Evolutionary conservation across 1,284 basidiomycete species (phyloP).

Genomic region (Boletus smithii): DNA sequence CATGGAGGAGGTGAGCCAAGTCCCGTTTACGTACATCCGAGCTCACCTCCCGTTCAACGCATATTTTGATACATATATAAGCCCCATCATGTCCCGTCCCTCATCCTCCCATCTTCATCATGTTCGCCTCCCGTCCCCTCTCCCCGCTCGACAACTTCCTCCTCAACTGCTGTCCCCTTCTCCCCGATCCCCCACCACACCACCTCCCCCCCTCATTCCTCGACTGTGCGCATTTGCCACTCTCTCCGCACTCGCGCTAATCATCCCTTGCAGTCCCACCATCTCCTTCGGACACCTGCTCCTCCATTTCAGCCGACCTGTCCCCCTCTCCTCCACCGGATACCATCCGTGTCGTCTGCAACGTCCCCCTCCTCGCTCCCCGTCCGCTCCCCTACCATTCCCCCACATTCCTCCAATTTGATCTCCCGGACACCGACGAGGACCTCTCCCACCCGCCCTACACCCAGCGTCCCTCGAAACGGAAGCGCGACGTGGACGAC

Average conservation of each 20-base stretch:
- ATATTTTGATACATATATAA: not conserved
- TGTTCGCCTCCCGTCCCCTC: slow-evolving; percentile 7
- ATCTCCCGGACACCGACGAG: slow-evolving; percentile 64
- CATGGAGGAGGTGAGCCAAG: slow-evolving; percentile 6
- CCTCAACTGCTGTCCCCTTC: not conserved
- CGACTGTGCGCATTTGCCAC: not conserved
- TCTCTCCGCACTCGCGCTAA: not conserved
- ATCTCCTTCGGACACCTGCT: slow-evolving; percentile 43
- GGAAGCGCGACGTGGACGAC: slow-evolving; percentile 45
- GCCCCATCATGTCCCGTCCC: not conserved
- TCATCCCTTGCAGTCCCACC: slow-evolving; percentile 33
- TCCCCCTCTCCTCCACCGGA: slow-evolving; percentile 27
- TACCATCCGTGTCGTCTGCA: slow-evolving; percentile 50
- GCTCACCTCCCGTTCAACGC: not conserved
- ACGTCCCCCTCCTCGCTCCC: slow-evolving; percentile 62
- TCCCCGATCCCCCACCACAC: no score
- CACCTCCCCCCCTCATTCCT: not conserved
- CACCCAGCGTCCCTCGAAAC: slow-evolving; percentile 48
- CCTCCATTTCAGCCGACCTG: slow-evolving; percentile 18
- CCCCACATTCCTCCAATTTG: slow-evolving; percentile 64
- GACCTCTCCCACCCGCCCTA: slow-evolving; percentile 68
- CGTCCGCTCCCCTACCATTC: slow-evolving; percentile 66
- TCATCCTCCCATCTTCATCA: not conserved
- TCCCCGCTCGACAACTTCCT: slow-evolving; percentile 28
- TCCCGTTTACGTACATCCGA: slow-evolving; percentile 20